phyloP scores from a whole-genome alignment of 805 yeast genomes.

The Yarrowia deformans region DNA sequence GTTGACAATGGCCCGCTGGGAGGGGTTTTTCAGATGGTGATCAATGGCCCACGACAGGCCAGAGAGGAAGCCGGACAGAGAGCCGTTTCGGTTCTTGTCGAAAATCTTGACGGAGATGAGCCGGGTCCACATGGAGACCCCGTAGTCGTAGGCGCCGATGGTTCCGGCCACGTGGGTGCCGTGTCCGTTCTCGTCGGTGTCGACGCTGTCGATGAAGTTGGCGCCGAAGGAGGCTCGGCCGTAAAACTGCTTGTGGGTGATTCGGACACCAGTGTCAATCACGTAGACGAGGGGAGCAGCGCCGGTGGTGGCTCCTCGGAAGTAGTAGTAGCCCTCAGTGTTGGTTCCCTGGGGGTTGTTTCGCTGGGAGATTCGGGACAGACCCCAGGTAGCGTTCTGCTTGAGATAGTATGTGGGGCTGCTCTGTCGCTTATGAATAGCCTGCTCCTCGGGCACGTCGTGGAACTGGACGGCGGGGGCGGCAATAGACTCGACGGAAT shows the following conservation, averaged over 20 bases:
- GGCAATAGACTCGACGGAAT: slow-evolving; percentile 61
- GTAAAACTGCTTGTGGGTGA: slow-evolving; percentile 75
- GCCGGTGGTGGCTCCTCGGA: slow-evolving; percentile 42
- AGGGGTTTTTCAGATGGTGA: slow-evolving; percentile 65
- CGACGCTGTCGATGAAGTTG: slow-evolving; percentile 75
- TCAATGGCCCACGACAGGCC: slow-evolving; percentile 73
- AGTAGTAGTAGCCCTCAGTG: slow-evolving; percentile 29
- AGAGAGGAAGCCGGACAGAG: slow-evolving; percentile 65
- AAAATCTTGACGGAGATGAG: slow-evolving; percentile 68
- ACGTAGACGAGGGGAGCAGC: slow-evolving; percentile 68
- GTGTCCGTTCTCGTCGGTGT: slow-evolving; percentile 90
- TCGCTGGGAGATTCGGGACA: slow-evolving; percentile 88
- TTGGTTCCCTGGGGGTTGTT: slow-evolving; percentile 48
- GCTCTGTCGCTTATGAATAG: slow-evolving; percentile 15
- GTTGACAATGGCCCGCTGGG: slow-evolving; percentile 58
- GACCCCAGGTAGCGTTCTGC: slow-evolving; percentile 93
- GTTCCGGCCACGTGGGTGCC: slow-evolving; percentile 99
- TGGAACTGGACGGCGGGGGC: slow-evolving; percentile 53
- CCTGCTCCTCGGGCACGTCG: slow-evolving; percentile 55
- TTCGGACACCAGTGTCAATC: slow-evolving; percentile 87
- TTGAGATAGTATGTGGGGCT: slow-evolving; percentile 54
- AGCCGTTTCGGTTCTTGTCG: slow-evolving; percentile 63
- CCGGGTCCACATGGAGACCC: slow-evolving; percentile 64
- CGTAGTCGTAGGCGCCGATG: slow-evolving; percentile 53
- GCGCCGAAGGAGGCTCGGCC: slow-evolving; percentile 90